phyloP scores from a whole-genome alignment of 176 grass and related monocot genomes.

The Eleusine coracana region DNA sequence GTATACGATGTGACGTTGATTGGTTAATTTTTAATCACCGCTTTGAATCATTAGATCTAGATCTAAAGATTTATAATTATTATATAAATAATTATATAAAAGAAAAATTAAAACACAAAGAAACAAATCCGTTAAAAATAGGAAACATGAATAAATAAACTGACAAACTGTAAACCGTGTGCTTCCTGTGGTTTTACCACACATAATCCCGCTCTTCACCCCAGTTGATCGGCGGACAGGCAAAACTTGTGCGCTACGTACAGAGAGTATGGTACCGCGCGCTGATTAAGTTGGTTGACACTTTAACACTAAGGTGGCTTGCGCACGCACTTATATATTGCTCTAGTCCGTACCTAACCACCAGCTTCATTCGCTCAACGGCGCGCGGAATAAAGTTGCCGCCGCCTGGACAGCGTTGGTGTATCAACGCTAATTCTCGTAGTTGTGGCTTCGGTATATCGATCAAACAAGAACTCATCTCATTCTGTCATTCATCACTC shows the following conservation, averaged over 20 bases:
- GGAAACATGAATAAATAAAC: too few species aligned
- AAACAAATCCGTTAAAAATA: too few species aligned
- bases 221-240: neutral
- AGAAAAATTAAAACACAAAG: too few species aligned
- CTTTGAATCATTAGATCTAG: too few species aligned
- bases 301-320: constrained; percentile 43
- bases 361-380: neutral
- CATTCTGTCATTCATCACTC: too few species aligned
- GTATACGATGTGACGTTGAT: neutral
- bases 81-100: too few species aligned
- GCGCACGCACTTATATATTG: neutral
- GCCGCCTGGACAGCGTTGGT: neutral
- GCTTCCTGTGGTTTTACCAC: neutral
- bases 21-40: too few species aligned
- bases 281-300: constrained; percentile 13
- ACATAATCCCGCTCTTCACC: neutral
- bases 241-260: constrained; percentile 9
- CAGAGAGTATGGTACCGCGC: neutral
- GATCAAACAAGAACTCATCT: too few species aligned
- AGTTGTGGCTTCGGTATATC: too few species aligned
- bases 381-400: neutral
- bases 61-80: too few species aligned
- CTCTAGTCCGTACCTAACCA: neutral
- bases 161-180: neutral
- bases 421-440: neutral